These are phyloP conservation scores for Leccinum arenicola DNA, from an alignment of 768 basidiomycete genomes.

Conservation along the genomic window DNA sequence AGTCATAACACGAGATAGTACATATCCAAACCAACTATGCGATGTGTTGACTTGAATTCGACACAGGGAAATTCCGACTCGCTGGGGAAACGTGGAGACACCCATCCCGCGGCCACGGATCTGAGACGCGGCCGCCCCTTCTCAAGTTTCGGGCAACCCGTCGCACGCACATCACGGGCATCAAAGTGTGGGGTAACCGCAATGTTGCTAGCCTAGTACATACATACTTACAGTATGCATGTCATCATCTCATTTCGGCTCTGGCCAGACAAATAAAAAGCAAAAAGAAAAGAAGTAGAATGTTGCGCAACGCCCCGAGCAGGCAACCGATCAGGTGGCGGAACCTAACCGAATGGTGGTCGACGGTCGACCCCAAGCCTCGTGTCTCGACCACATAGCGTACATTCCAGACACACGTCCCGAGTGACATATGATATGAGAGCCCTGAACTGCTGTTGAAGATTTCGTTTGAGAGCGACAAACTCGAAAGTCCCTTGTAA, in stretches of 20 bases:
- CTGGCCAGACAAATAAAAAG: neutral
- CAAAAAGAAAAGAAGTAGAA: neutral
- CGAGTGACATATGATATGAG: neutral
- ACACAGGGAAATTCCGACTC: neutral
- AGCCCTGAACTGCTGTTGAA: neutral
- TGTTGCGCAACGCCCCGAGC: neutral
- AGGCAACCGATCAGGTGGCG: slow-evolving; percentile 5
- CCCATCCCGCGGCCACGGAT: slow-evolving; percentile 10
- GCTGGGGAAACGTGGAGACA: slow-evolving; percentile 7
- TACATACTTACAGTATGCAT: neutral
- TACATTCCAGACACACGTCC: slow-evolving; percentile 46
- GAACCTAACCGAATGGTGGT: neutral
- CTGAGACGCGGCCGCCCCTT: slow-evolving; percentile 18
- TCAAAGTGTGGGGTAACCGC: slow-evolving; percentile 21
- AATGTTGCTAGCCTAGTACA: neutral
- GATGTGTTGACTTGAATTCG: slow-evolving; percentile 5
- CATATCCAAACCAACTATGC: neutral
- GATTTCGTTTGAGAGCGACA: neutral
- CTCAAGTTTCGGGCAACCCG: neutral
- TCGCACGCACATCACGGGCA: neutral
- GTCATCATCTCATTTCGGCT: slow-evolving; percentile 3
- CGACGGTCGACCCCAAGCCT: neutral
- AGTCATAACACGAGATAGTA: neutral
- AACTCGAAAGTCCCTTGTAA: neutral
- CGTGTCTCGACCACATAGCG: neutral